Conservation (phyloP, 2,329 filamentous ascomycete species). For the Lojkania enalia region DNA sequence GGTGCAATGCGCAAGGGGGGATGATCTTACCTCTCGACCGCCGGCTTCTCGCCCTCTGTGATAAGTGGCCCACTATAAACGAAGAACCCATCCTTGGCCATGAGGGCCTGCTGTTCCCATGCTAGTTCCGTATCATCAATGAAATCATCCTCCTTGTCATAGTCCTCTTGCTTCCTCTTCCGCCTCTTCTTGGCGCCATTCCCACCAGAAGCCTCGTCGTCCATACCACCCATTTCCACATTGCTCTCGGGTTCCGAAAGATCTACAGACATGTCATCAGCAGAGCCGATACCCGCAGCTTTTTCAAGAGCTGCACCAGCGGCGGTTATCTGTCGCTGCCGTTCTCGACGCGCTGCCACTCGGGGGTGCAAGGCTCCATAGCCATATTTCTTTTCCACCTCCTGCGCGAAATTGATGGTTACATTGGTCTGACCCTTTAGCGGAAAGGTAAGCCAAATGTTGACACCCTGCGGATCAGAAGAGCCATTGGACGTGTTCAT, state of each 20-base stretch:
- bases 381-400: slow-evolving; percentile 92
- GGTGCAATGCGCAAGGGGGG: slow-evolving; percentile 31
- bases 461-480: slow-evolving; percentile 52
- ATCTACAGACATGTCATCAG: slow-evolving; percentile 83
- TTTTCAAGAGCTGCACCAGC: slow-evolving; percentile 84
- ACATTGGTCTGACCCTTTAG: slow-evolving; percentile 83
- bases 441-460: slow-evolving; percentile 85
- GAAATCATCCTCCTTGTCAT: slow-evolving; percentile 69
- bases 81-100: slow-evolving; percentile 95
- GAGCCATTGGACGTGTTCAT: slow-evolving; percentile 48
- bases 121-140: slow-evolving; percentile 90
- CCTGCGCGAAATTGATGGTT: slow-evolving; percentile 90
- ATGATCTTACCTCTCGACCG: slow-evolving; percentile 60
- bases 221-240: slow-evolving; percentile 78
- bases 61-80: slow-evolving; percentile 94
- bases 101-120: slow-evolving; percentile 94
- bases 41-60: slow-evolving; percentile 78
- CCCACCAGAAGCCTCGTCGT: slow-evolving; percentile 50
- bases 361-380: slow-evolving; percentile 93
- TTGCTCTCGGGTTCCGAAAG: slow-evolving; percentile 74
- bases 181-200: slow-evolving; percentile 67
- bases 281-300: slow-evolving; percentile 68
- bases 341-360: slow-evolving; percentile 83
- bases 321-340: slow-evolving; percentile 83
- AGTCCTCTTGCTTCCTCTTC: slow-evolving; percentile 71